phyloP scores from a whole-genome alignment of 352 stramenopile species.

The Globisporangium irregulare region DNA sequence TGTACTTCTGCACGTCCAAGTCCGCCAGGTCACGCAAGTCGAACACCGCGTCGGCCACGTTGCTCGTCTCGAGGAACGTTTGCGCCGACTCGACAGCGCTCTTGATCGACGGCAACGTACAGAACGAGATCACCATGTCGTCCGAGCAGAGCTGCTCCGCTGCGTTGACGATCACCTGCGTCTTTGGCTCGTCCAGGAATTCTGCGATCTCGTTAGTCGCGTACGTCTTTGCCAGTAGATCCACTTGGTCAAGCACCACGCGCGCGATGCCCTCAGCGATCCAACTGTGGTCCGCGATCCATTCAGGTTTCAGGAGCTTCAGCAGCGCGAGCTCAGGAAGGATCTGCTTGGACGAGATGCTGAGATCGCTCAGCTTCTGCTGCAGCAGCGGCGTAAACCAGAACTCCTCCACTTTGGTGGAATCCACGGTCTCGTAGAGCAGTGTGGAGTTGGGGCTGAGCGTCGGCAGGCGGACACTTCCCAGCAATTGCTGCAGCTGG shows the following conservation, averaged over 20 bases:
- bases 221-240: constrained; percentile 1
- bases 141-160: neutral
- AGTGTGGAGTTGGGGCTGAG: neutral
- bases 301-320: neutral
- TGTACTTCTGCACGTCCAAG: constrained; percentile 5
- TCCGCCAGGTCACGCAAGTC: neutral
- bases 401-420: neutral
- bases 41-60: neutral
- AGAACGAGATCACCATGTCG: neutral
- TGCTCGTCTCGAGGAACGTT: neutral
- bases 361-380: neutral
- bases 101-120: neutral
- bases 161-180: neutral
- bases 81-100: neutral
- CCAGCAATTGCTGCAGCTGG: neutral
- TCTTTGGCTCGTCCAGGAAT: neutral
- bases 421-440: neutral
- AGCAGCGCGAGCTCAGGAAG: neutral
- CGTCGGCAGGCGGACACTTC: neutral
- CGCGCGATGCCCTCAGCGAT: neutral
- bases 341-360: neutral
- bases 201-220: neutral
- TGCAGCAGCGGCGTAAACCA: constrained; percentile 1
- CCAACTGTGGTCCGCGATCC: neutral
- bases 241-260: neutral